Evolutionary conservation across 208 protist species (phyloP).

Genomic region (Trypanosoma conorhini): DNA sequence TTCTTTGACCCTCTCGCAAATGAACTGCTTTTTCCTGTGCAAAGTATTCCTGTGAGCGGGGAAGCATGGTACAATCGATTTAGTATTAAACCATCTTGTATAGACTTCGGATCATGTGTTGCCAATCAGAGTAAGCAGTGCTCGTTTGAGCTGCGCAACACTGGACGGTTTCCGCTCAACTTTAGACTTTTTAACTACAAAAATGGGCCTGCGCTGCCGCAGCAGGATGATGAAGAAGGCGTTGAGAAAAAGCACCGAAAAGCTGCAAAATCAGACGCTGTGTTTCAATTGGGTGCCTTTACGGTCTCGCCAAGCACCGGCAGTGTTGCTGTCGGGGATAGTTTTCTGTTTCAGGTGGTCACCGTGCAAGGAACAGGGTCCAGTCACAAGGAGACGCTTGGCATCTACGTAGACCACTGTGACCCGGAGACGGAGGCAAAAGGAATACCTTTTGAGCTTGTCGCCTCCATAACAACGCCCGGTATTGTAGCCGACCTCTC

Average conservation of each 20-base stretch:
- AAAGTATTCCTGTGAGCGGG: slow-evolving; percentile 76
- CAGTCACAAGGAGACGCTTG: slow-evolving; percentile 78
- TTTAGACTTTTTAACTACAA: slow-evolving; percentile 83
- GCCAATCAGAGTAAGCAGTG: slow-evolving; percentile 76
- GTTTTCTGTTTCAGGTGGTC: slow-evolving; percentile 57
- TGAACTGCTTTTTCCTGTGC: slow-evolving; percentile 86
- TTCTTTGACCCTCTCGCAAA: slow-evolving; percentile 81
- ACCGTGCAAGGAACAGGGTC: slow-evolving; percentile 70
- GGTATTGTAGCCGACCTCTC: slow-evolving; percentile 92
- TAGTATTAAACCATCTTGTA: slow-evolving; percentile 83
- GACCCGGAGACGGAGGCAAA: slow-evolving; percentile 61
- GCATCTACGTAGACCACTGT: slow-evolving; percentile 91
- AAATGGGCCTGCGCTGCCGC: slow-evolving; percentile 27
- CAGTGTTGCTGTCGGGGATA: slow-evolving; percentile 62
- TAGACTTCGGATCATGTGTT: slow-evolving; percentile 96
- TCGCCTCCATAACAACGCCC: slow-evolving; percentile 92
- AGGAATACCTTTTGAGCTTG: slow-evolving; percentile 91
- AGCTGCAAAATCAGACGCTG: slow-evolving; percentile 36
- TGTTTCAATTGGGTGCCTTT: slow-evolving; percentile 78
- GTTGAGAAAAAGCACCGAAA: slow-evolving; percentile 29
- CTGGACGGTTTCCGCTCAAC: slow-evolving; percentile 79
- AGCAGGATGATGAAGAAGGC: slow-evolving; percentile 8
- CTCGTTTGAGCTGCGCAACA: slow-evolving; percentile 91
- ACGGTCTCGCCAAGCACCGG: slow-evolving; percentile 66
- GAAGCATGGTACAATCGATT: slow-evolving; percentile 91